Percentiles rank a stretch among this genome's conserved stretches.
Evolutionary conservation across 2,329 filamentous ascomycete genomes (phyloP).

Genomic region (Cercospora zeina): DNA sequence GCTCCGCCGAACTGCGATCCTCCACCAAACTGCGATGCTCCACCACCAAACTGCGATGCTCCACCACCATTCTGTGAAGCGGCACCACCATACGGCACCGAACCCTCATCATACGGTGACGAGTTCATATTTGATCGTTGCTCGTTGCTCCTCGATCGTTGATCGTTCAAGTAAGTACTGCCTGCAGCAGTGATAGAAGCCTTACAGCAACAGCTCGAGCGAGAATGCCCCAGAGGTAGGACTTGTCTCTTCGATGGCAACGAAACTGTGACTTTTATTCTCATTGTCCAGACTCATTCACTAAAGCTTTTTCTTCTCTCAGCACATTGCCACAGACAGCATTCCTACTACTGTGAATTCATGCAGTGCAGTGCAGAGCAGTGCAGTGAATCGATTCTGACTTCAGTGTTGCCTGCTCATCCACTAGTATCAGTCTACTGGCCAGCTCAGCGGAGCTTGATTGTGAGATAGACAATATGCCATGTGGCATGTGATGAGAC

Average conservation of each 20-base stretch:
- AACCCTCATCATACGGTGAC: too few relatives aligned
- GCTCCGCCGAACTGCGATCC: background rate
- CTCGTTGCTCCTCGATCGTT: background rate
- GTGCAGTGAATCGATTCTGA: background rate
- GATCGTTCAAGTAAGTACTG: background rate
- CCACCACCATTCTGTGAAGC: background rate
- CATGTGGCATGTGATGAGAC: background rate
- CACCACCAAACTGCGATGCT: too few relatives aligned
- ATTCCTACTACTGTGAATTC: background rate
- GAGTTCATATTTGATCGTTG: too few relatives aligned
- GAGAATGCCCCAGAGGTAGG: too few relatives aligned
- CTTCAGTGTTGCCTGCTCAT: background rate
- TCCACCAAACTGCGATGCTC: too few relatives aligned
- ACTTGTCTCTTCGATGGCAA: background rate
- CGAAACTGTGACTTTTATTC: background rate
- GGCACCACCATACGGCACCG: background rate
- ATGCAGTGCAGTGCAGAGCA: too few relatives aligned
- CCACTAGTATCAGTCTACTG: too few relatives aligned
- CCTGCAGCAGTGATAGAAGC: background rate
- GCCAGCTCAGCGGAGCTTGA: too few relatives aligned
- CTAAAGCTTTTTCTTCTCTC: too few relatives aligned
- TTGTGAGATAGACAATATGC: background rate
- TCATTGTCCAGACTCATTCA: background rate
- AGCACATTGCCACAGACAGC: background rate
- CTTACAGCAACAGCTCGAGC: too few relatives aligned